Evolutionary conservation across 2,329 filamentous ascomycete genomes (phyloP).

Genomic region (Seiridium cupressi): DNA sequence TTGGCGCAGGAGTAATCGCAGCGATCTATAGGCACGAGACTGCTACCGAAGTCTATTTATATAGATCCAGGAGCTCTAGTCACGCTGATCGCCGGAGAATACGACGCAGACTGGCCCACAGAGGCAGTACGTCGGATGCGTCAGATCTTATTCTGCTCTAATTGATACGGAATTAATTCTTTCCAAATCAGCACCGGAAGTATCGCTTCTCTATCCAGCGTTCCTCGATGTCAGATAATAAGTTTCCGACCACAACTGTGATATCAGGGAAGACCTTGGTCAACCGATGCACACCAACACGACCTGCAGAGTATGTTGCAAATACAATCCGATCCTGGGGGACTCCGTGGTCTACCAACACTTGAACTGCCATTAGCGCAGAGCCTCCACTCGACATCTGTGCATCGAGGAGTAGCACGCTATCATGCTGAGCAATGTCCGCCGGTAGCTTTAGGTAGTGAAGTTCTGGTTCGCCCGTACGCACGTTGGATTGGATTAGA

Average conservation of each 20-base stretch:
- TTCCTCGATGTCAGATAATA: slow-evolving; percentile 78
- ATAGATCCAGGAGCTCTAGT: no score
- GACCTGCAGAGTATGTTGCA: slow-evolving; percentile 88
- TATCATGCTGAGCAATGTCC: slow-evolving; percentile 71
- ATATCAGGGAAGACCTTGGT: slow-evolving; percentile 87
- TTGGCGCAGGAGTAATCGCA: no score
- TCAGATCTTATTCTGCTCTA: no score
- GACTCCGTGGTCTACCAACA: slow-evolving; percentile 93
- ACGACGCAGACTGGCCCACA: no score
- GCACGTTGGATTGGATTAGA: slow-evolving; percentile 84
- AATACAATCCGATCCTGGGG: slow-evolving; percentile 81
- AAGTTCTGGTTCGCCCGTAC: slow-evolving; percentile 86
- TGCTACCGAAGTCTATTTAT: no score
- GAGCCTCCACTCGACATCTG: slow-evolving; percentile 92
- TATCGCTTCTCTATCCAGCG: slow-evolving; percentile 90
- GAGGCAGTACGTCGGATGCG: no score
- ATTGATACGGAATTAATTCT: background rate
- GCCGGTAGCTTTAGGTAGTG: slow-evolving; percentile 82
- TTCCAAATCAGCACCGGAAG: slow-evolving; percentile 68
- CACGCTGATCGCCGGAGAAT: no score
- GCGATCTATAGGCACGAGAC: no score
- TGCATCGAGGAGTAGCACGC: slow-evolving; percentile 83
- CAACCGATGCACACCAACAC: slow-evolving; percentile 78
- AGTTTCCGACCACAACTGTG: slow-evolving; percentile 78
- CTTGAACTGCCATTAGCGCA: slow-evolving; percentile 89